Base-by-base conservation (phyloP, 768 basidiomycete species). In the Trametes cubensis region DNA sequence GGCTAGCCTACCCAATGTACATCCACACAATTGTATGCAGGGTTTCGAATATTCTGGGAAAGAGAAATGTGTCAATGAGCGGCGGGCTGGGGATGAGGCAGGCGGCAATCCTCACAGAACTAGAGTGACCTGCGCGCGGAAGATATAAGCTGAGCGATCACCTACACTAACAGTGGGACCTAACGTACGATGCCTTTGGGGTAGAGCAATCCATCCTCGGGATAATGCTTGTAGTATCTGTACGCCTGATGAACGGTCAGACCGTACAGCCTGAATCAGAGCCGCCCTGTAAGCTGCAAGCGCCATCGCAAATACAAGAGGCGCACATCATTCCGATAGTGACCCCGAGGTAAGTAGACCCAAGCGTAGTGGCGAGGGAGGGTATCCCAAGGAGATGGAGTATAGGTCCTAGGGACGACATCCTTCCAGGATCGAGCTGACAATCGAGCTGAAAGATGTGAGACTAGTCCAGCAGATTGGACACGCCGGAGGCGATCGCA, bases 11-110 rank as follows among this genome's bases (percentile, higher is more conserved):
- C 56, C 21, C 45, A 11, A 58, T 30, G 38, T 40, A 49, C 15
- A 48, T 40, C 56, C 56, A 58, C n/a, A 49, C 1, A 10, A 58
- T 25, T 17, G 46, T 58, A 49, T 58, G 56, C 15, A 49, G 2
- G 0, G 56, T 48, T 28, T 58, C 56, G 18, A 58, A 25, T 0
- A 49, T 0, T 1, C 56, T 58, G 13, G 28, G 34, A 34, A 10
- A 21, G 26, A 1, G 28, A 25, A 1, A 15, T 5, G 15, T 17
- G 11, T 34, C 10, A 15, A 41, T 3, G 28, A 28, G 28, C 28
- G 7, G 28, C 7, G 28, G 28, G 28, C 3, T 40, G 38, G 2
- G 34, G 34, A 34, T 34, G 34, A 11, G 34, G 10, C 34, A 34
- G 34, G 10, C 5, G 34, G 11, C 6, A 11, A 5, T 6, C 10